Conservation (phyloP, 805 yeast genomes). For the Osmozyma mogii region DNA sequence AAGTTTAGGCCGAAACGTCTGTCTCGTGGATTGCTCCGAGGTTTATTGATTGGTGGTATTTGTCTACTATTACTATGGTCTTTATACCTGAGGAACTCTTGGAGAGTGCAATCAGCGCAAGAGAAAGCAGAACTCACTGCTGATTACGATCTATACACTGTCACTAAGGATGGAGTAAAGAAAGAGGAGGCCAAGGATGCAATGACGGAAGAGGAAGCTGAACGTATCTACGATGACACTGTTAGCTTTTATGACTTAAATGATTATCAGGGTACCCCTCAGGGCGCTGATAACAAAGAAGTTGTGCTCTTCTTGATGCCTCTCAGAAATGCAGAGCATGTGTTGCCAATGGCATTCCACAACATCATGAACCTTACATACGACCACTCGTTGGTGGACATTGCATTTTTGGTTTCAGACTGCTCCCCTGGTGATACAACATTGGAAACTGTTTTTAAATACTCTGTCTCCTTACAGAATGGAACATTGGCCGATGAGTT, state of each 20-base stretch:
- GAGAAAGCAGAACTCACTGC: no score
- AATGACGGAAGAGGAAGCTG: no score
- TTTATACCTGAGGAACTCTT: not conserved
- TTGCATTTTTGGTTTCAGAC: slow-evolving; percentile 75
- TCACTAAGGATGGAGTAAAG: slow-evolving; percentile 24
- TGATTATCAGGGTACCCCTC: slow-evolving; percentile 44
- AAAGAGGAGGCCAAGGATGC: slow-evolving; percentile 7
- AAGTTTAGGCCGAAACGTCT: slow-evolving; percentile 8
- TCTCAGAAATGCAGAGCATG: slow-evolving; percentile 68
- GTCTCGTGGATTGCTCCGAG: slow-evolving; percentile 5
- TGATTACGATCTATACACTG: slow-evolving; percentile 19
- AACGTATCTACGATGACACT: slow-evolving; percentile 34
- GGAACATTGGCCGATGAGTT: slow-evolving; percentile 51
- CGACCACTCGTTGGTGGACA: slow-evolving; percentile 71
- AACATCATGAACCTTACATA: slow-evolving; percentile 82
- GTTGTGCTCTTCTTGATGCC: slow-evolving; percentile 67
- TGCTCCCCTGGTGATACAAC: slow-evolving; percentile 65
- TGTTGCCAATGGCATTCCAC: slow-evolving; percentile 74
- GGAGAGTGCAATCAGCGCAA: not conserved
- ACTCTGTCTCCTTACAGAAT: slow-evolving; percentile 59
- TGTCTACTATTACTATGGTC: slow-evolving; percentile 8
- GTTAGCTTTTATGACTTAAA: slow-evolving; percentile 58
- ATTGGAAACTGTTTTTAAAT: slow-evolving; percentile 55
- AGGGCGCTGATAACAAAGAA: slow-evolving; percentile 46
- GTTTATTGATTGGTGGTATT: slow-evolving; percentile 5